Percentiles rank a stretch among this genome's conserved stretches.
Conservation (phyloP, 2,329 filamentous ascomycete species). For the Pleurostoma richardsiae region DNA sequence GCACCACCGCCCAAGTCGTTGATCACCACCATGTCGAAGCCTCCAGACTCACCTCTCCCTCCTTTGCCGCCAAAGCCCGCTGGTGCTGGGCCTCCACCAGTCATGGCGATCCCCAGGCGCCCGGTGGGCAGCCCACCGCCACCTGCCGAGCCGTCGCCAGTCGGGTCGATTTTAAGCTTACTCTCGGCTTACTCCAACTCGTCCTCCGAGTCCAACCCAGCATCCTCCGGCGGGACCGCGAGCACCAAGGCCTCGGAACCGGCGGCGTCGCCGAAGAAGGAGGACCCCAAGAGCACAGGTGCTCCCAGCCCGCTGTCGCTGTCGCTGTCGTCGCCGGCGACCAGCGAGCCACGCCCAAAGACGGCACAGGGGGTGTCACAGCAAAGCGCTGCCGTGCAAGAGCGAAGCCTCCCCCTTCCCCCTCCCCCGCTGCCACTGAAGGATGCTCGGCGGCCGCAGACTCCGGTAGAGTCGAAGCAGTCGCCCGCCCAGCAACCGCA, state of each 20-base stretch:
- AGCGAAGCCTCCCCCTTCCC: neutral
- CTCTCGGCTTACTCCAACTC: conserved; percentile 48
- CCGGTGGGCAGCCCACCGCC: neutral
- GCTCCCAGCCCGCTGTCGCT: neutral
- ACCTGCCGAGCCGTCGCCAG: conserved; percentile 29
- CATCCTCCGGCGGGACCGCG: conserved; percentile 32
- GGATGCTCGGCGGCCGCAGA: neutral
- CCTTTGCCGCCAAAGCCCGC: conserved; percentile 1
- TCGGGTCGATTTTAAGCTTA: conserved; percentile 48
- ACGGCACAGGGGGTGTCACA: too few relatives aligned
- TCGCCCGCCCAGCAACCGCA: neutral
- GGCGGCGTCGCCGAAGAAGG: conserved; percentile 1
- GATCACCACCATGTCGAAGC: conserved; percentile 4
- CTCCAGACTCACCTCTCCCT: conserved; percentile 5
- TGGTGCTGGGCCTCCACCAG: neutral
- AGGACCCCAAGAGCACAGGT: conserved; percentile 6
- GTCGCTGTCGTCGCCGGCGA: neutral
- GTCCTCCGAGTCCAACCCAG: conserved; percentile 31
- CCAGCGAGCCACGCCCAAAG: too few relatives aligned
- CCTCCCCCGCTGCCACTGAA: neutral
- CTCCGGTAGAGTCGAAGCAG: neutral
- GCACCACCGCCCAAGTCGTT: conserved; percentile 9
- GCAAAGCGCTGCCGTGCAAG: too few relatives aligned
- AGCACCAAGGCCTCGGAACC: conserved; percentile 24
- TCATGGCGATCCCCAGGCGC: neutral